A percentile compares a stretch with the other conserved stretches of the same genome.
Evolutionary conservation across 768 basidiomycete genomes (phyloP).

Genomic region (Hygrocybe punicea): DNA sequence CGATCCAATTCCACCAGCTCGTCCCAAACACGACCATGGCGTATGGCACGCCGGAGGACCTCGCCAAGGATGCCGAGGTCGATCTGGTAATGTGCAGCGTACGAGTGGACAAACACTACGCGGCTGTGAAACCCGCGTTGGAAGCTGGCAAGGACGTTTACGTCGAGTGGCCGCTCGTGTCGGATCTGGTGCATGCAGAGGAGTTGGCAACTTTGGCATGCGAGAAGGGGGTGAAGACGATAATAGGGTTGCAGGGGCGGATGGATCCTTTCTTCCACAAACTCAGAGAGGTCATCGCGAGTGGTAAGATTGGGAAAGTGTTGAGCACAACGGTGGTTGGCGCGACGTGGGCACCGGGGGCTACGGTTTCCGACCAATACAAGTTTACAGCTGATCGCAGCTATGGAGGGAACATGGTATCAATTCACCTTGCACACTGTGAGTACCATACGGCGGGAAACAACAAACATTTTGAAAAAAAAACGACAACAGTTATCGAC

Average conservation of each 20-base stretch:
- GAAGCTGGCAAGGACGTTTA: constrained; percentile 39
- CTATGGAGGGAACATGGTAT: too few species aligned
- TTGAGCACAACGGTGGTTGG: constrained; percentile 26
- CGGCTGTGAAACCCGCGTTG: constrained; percentile 30
- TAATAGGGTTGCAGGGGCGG: constrained; percentile 36
- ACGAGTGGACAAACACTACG: constrained; percentile 30
- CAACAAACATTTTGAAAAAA: not conserved
- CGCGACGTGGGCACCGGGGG: constrained; percentile 10
- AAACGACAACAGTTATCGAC: not conserved
- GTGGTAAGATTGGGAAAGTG: constrained; percentile 31
- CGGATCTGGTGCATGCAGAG: constrained; percentile 27
- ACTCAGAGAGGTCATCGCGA: constrained; percentile 32
- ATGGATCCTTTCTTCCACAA: constrained; percentile 4
- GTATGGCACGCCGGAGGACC: not conserved
- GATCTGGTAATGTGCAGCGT: constrained; percentile 38
- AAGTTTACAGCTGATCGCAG: constrained; percentile 4
- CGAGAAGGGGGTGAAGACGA: constrained; percentile 26
- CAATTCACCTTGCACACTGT: too few species aligned
- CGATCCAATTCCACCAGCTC: too few species aligned
- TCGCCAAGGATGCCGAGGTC: constrained; percentile 37
- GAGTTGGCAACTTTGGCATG: constrained; percentile 34
- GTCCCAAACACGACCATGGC: too few species aligned
- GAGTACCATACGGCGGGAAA: not conserved
- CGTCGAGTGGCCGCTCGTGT: constrained; percentile 42
- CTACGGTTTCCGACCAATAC: constrained; percentile 10